Evolutionary conservation across 768 basidiomycete genomes (phyloP).

Genomic region (Sporobolomyces pararoseus): DNA sequence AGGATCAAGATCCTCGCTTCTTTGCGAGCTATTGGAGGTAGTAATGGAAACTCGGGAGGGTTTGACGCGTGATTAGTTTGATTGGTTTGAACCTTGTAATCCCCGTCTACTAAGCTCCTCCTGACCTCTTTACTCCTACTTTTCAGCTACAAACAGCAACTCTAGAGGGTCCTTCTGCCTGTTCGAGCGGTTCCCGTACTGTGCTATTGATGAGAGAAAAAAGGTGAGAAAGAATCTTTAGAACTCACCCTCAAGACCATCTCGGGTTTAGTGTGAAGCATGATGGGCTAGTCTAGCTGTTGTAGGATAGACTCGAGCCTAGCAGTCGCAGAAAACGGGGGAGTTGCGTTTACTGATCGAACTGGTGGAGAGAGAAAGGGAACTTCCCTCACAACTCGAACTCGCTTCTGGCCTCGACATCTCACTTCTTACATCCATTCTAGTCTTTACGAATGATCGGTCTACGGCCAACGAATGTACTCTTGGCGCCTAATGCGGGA

Average conservation of each 20-base stretch:
- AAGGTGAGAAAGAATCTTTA: neutral
- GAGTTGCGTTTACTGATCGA: neutral
- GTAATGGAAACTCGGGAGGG: neutral
- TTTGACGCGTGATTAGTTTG: neutral
- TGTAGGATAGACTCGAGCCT: conserved; percentile 1
- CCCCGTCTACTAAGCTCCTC: neutral
- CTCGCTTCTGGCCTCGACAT: neutral
- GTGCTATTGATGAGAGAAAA: neutral
- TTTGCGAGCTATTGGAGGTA: no score
- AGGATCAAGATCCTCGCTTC: no score
- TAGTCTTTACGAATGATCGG: neutral
- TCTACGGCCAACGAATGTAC: neutral
- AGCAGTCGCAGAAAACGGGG: conserved; percentile 1
- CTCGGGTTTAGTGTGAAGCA: conserved; percentile 37
- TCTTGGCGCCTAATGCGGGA: neutral
- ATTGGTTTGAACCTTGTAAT: neutral
- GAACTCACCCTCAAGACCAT: conserved; percentile 32
- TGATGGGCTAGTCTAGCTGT: neutral
- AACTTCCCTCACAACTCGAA: neutral
- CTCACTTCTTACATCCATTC: neutral
- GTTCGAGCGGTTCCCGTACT: neutral
- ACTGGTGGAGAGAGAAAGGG: neutral
- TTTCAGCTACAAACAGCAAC: neutral
- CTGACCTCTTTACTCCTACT: neutral
- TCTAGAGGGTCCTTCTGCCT: neutral